A percentile compares a stretch with the other conserved stretches of the same genome.
phyloP scores from a whole-genome alignment of 306 rosid species.

The Prunus dulcis region DNA sequence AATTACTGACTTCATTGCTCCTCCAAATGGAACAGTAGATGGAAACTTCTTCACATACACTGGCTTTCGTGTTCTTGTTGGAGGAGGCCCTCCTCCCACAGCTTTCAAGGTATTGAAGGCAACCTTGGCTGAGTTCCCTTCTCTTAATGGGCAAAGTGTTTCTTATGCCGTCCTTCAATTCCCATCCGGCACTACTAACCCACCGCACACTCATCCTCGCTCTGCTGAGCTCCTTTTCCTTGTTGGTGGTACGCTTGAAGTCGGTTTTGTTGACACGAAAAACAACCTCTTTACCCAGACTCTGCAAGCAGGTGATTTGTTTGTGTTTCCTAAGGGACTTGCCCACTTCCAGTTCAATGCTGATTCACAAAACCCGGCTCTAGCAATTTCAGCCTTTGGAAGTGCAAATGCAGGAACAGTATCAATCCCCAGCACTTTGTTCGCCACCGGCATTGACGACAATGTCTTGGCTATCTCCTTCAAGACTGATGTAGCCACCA shows the following conservation, averaged over 20 bases:
- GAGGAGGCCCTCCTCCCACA: not conserved
- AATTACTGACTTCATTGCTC: slow-evolving; percentile 33
- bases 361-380: too few species aligned
- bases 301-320: slow-evolving; percentile 39
- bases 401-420: slow-evolving; percentile 44
- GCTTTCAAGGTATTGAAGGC: slow-evolving; percentile 39
- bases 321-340: slow-evolving; percentile 52
- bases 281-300: too few species aligned
- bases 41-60: slow-evolving; percentile 15
- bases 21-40: not conserved
- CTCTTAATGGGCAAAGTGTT: slow-evolving; percentile 48
- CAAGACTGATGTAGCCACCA: slow-evolving; percentile 40
- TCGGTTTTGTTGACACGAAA: too few species aligned
- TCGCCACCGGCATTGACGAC: slow-evolving; percentile 36
- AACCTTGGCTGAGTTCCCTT: slow-evolving; percentile 38
- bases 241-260: too few species aligned
- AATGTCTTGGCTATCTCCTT: slow-evolving; percentile 46
- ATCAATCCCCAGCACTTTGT: slow-evolving; percentile 38
- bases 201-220: too few species aligned
- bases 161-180: too few species aligned
- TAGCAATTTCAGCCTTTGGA: slow-evolving; percentile 46
- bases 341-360: slow-evolving; percentile 49
- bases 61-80: not conserved
- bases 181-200: too few species aligned
- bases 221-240: too few species aligned